Evolutionary conservation across 1,284 basidiomycete species (phyloP).

Genomic region (Tetrapyrgos nigripes): DNA sequence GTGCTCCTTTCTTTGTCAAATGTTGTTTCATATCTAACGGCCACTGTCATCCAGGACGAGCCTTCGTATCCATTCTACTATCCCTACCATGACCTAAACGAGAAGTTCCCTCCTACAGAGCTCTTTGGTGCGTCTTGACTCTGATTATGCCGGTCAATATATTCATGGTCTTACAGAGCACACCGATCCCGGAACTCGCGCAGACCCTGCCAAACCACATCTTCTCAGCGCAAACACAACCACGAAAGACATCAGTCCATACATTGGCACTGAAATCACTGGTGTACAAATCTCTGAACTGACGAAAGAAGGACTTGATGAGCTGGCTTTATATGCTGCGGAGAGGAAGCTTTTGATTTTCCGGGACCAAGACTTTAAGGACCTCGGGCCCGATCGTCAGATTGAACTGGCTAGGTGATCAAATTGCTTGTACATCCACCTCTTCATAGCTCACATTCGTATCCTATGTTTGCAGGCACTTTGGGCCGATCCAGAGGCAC

Average conservation of each 20-base stretch:
- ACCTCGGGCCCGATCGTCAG: conserved; percentile 54
- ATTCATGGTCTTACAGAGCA: conserved; percentile 23
- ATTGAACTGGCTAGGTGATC: conserved; percentile 52
- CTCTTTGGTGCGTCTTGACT: conserved; percentile 39
- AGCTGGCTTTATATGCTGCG: conserved; percentile 65
- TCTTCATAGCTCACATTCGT: not conserved
- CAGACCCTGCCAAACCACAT: conserved; percentile 57
- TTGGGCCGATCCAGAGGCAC: conserved; percentile 66
- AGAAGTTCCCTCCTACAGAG: conserved; percentile 51
- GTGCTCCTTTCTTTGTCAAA: not conserved
- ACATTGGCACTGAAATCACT: conserved; percentile 64
- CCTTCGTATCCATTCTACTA: conserved; percentile 54
- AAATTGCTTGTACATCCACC: not conserved
- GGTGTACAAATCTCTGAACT: conserved; percentile 67
- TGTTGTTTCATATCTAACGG: not conserved
- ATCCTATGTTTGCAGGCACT: conserved; percentile 39
- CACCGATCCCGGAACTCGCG: conserved; percentile 53
- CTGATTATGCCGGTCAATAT: not conserved
- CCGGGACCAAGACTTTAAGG: conserved; percentile 66
- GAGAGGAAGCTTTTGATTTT: conserved; percentile 65
- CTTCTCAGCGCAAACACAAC: conserved; percentile 48
- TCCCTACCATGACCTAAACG: conserved; percentile 48
- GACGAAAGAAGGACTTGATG: conserved; percentile 59
- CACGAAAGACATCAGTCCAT: conserved; percentile 55
- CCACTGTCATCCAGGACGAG: conserved; percentile 29